phyloP scores from a whole-genome alignment of 2,329 filamentous ascomycete genomes.

The Pseudocercospora musae region DNA sequence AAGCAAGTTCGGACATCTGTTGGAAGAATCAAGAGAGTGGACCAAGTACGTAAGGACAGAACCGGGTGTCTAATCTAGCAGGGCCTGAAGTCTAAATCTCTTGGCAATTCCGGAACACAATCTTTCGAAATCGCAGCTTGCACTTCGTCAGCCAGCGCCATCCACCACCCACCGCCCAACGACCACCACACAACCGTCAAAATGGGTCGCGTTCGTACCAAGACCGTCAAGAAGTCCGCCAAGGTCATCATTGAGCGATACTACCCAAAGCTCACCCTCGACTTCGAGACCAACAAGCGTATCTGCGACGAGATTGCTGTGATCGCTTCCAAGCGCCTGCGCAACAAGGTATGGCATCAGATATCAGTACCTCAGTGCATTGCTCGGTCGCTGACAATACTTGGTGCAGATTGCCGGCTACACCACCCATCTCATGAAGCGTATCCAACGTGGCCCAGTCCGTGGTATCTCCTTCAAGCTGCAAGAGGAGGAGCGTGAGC shows the following conservation, averaged over 20 bases:
- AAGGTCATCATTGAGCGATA: conserved; percentile 99
- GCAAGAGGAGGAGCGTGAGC: conserved; percentile 99
- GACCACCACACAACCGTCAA: conserved; percentile 36
- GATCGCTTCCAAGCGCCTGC: conserved; percentile 96
- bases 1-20: background rate
- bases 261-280: conserved; percentile 91
- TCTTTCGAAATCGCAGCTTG: background rate
- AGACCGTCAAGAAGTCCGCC: conserved; percentile 79
- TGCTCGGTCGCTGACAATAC: background rate
- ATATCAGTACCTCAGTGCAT: background rate
- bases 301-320: conserved; percentile 99
- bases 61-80: background rate
- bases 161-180: conserved; percentile 8
- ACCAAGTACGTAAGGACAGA: background rate
- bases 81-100: background rate
- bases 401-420: conserved; percentile 80
- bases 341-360: conserved; percentile 77
- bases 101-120: background rate
- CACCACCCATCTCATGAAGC: conserved; percentile 97
- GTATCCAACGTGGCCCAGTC: conserved; percentile 98
- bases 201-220: conserved; percentile 58
- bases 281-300: conserved; percentile 99
- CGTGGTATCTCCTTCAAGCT: conserved; percentile 99
- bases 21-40: too few species aligned
- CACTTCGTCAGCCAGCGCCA: background rate